Evolutionary conservation across 2,329 filamentous ascomycete genomes (phyloP), one percentile per base, ranked within the genome.

Genomic region (Talaromyces sp.): DNA sequence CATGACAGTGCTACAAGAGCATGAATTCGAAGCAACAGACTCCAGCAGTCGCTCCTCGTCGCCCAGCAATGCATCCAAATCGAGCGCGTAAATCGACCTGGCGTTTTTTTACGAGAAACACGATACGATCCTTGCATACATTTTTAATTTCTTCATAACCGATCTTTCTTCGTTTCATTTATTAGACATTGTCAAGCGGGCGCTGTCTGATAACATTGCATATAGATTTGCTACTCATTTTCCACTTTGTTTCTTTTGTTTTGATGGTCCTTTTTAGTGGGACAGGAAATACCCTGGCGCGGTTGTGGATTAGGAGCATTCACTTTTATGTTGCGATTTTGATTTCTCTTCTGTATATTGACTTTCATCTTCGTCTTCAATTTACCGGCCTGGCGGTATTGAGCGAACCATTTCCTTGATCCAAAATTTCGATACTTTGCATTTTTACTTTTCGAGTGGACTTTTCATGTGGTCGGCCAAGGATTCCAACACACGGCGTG

Each of bases 1-100:
- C 67, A 78, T 81, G 24, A 72, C 77, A 2, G 80, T 86, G 62
- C 77, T 87, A 53, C 82, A 83, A 60, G 84, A 86, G 65, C 82
- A 84, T 64, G 82, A 84, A 57, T 80, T 86, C 60, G 84, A 87
- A 19, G 26, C 56, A 13, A 19, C 41, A 7, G 21, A 50, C 27
- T 35, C 29, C 24, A 43, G 26, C n/a, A 58, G 51, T 27, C 50
- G 56, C 17, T 52, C 56, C 31, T 29, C 35, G 7, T 61, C 59
- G 14, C 55, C 59, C 14, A 56, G 57, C 21, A 43, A 21, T 31
- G 35, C 29, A 5, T 56, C 59, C 2, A 27, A 43, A 27, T 38
- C 13, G 17, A 52, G 13, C 49, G 13, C 13, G 8, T 52, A 17
- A 17, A 52, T 26, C 11, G 27, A 52, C 49, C 26, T 3, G 24